Percentiles rank a stretch among this genome's conserved stretches.
These are phyloP conservation scores for Erodium texanum DNA, from an alignment of 441 rosid genomes.

Conservation along the genomic window DNA sequence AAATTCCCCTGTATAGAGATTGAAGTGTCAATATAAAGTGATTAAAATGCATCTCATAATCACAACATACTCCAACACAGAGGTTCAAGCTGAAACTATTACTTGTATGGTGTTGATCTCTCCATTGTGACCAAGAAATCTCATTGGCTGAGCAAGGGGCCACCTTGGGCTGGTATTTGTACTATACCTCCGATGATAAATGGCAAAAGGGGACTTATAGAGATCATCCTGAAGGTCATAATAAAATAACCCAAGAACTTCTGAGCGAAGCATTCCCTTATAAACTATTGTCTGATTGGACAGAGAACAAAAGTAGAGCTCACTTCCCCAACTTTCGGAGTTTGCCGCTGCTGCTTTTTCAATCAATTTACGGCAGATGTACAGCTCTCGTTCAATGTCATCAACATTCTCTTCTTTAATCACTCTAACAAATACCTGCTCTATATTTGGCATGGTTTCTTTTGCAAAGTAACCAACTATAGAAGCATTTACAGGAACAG, in stretches of 20 bases:
- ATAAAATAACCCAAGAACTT: constrained; percentile 84
- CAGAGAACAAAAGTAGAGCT: constrained; percentile 85
- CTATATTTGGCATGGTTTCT: constrained; percentile 89
- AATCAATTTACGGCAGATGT: constrained; percentile 84
- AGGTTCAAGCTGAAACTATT: constrained; percentile 13
- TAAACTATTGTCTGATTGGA: constrained; percentile 97
- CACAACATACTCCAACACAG: constrained; percentile 9
- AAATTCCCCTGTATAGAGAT: constrained; percentile 67
- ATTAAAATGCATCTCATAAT: constrained; percentile 16
- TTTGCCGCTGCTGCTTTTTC: constrained; percentile 53
- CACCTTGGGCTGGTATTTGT: constrained; percentile 99
- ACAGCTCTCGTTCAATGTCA: constrained; percentile 87
- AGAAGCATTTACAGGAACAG: constrained; percentile 81
- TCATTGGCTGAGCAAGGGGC: constrained; percentile 99
- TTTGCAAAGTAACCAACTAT: constrained; percentile 90
- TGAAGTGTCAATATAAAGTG: constrained; percentile 18
- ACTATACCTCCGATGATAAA: constrained; percentile 93
- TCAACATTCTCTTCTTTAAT: constrained; percentile 73
- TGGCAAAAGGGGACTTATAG: constrained; percentile 79
- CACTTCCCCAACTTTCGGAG: constrained; percentile 72
- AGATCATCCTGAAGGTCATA: constrained; percentile 73
- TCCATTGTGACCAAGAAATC: constrained; percentile 99
- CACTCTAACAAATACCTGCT: constrained; percentile 86
- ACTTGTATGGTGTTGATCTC: constrained; percentile 99
- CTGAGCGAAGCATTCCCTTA: constrained; percentile 99